Base-by-base conservation (phyloP, 805 yeast species). In the Starmerella bombi region DNA sequence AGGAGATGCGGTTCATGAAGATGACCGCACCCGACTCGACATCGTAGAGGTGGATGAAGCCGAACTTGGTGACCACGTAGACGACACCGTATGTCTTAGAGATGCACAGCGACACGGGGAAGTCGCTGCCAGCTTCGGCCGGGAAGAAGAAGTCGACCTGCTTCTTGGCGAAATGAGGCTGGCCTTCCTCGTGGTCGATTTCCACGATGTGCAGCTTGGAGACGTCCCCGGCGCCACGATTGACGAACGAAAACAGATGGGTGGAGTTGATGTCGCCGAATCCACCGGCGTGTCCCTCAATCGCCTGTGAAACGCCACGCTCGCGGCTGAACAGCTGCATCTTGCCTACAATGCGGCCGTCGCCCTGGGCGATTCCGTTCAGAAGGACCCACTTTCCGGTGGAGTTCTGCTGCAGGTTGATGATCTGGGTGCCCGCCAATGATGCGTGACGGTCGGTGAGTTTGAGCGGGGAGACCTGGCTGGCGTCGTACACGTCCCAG, bases 241-340 rank as follows among this genome's bases (percentile, higher is more conserved):
- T 84, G 54, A 94, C 97, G 58, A 88, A 86, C 44, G 93, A 81
- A 60, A 91, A 88, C 25, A 88, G 76, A 62, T 83, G 85, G 37
- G 93, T 81, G 34, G 62, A 63, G 22, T 75, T 53, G 48, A 91
- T 65, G 44, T 70, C 67, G 40, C 94, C 84, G 64, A 91, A 91
- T 32, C 76, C 75, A 44, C 94, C 91, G 41, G 93, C 97, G 62
- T 91, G 98, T 54, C 98, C 98, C 58, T 91, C 97, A 53, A 91
- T 83, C 17, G 94, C 86, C 65, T 91, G 99, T 12, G 96, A 86
- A 30, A 88, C 82, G 57, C 81, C 80, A 64, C 97, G 77, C 40
- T 78, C 75, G 59, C 79, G 80, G 45, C 94, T 80, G 64, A 67
- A 91, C 48, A 91, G 74, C 67, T 91, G 99, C 59, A 88, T 81